Conservation (phyloP, 1,284 basidiomycete species). For the Trametes polyzona region DNA sequence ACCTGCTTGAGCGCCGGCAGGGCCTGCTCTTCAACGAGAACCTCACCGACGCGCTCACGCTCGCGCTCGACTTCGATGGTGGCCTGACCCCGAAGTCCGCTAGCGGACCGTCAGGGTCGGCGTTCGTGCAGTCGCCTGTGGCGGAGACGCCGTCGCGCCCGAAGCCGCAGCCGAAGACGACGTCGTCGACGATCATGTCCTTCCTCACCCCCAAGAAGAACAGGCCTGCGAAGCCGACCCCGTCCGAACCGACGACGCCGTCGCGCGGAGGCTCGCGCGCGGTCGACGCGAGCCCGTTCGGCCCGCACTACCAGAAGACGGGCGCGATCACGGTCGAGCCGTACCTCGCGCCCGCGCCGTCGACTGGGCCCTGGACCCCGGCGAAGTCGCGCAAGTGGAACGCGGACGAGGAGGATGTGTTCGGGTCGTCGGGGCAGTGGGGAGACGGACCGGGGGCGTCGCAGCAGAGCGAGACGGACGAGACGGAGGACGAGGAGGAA, state of each 20-base stretch:
- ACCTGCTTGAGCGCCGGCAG: slow-evolving; percentile 83
- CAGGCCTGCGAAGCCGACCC: slow-evolving; percentile 40
- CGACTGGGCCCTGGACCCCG: slow-evolving; percentile 65
- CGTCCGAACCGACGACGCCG: slow-evolving; percentile 48
- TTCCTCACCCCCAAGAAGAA: slow-evolving; percentile 79
- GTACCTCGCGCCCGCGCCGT: slow-evolving; percentile 62
- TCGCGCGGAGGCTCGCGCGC: slow-evolving; percentile 44
- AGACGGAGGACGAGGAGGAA: slow-evolving; percentile 41
- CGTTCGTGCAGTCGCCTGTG: slow-evolving; percentile 22
- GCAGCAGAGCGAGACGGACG: slow-evolving; percentile 35
- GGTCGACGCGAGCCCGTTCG: slow-evolving; percentile 80
- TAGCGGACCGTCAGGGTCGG: background rate
- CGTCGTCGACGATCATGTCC: slow-evolving; percentile 67
- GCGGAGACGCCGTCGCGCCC: slow-evolving; percentile 34
- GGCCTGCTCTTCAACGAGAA: slow-evolving; percentile 94
- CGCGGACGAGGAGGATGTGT: slow-evolving; percentile 69
- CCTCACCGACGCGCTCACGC: slow-evolving; percentile 84
- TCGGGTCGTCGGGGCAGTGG: slow-evolving; percentile 59
- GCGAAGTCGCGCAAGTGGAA: slow-evolving; percentile 54
- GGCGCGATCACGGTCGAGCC: slow-evolving; percentile 75
- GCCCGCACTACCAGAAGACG: slow-evolving; percentile 84
- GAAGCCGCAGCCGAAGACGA: slow-evolving; percentile 58
- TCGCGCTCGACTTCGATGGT: slow-evolving; percentile 63
- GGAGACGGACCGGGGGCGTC: slow-evolving; percentile 41
- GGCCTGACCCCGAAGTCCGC: slow-evolving; percentile 21